Evolutionary conservation across 2,329 filamentous ascomycete genomes (phyloP).

Genomic region (Talaromyces sp.): DNA sequence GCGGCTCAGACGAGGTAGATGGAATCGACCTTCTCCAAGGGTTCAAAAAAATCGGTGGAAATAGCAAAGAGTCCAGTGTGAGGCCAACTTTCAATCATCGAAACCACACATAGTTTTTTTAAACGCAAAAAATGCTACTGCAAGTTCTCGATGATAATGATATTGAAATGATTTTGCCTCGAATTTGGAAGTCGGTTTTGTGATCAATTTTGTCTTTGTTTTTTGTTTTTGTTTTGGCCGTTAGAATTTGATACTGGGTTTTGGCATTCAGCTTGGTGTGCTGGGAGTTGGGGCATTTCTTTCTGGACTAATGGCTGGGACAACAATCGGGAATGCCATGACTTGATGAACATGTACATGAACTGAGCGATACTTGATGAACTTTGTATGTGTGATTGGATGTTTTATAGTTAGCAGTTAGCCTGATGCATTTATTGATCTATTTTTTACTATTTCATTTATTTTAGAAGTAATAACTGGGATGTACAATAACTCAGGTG

Average conservation of each 20-base stretch:
- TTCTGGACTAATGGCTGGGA: conserved; percentile 22
- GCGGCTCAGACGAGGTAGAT: conserved; percentile 38
- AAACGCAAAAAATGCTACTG: conserved; percentile 3
- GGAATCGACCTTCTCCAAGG: conserved; percentile 43
- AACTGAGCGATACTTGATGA: conserved; percentile 31
- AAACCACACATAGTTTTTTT: conserved; percentile 31
- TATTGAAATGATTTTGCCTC: background rate
- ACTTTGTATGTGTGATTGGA: conserved; percentile 8
- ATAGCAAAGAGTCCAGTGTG: conserved; percentile 28
- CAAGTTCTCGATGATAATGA: background rate
- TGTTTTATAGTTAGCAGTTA: background rate
- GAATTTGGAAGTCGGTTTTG: background rate
- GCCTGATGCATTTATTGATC: background rate
- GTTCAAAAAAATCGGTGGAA: conserved; percentile 43
- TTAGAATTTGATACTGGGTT: conserved; percentile 20
- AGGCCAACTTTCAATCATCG: conserved; percentile 28
- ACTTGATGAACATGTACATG: conserved; percentile 37
- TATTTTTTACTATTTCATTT: background rate
- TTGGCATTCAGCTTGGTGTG: conserved; percentile 7
- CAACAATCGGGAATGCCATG: conserved; percentile 25
- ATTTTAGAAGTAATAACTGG: background rate
- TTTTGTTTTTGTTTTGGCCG: conserved; percentile 18
- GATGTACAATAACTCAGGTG: background rate
- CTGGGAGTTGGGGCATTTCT: conserved; percentile 17
- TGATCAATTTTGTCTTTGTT: background rate